A percentile compares a stretch with the other conserved stretches of the same genome.
Conservation (phyloP, 2,329 filamentous ascomycete genomes). For the Ophiostoma populinum region DNA sequence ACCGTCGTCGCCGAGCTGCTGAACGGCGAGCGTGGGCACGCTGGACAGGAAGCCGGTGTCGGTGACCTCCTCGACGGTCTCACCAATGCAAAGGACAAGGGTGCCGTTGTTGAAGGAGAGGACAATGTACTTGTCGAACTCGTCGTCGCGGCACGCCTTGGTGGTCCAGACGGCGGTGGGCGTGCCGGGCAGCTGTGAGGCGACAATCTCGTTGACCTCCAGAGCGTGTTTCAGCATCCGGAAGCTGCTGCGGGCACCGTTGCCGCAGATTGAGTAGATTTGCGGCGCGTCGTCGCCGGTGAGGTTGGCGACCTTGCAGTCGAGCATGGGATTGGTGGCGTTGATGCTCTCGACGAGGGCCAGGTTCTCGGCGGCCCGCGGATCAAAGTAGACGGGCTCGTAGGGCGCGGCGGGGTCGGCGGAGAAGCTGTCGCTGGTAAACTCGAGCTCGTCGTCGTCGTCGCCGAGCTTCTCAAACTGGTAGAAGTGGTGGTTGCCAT, state of each 20-base stretch:
- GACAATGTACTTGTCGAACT: slow-evolving; percentile 90
- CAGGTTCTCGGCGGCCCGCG: slow-evolving; percentile 63
- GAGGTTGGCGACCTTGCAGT: slow-evolving; percentile 81
- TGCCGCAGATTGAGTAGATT: slow-evolving; percentile 84
- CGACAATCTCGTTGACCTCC: slow-evolving; percentile 89
- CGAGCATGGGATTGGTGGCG: slow-evolving; percentile 79
- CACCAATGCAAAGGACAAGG: slow-evolving; percentile 82
- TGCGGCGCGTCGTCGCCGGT: slow-evolving; percentile 89
- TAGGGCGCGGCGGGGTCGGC: slow-evolving; percentile 56
- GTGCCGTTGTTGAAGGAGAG: slow-evolving; percentile 83
- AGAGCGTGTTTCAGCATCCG: slow-evolving; percentile 83
- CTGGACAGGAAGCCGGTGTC: slow-evolving; percentile 84
- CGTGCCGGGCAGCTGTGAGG: slow-evolving; percentile 76
- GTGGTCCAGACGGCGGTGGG: slow-evolving; percentile 91
- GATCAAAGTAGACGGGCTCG: slow-evolving; percentile 69
- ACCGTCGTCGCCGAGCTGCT: slow-evolving; percentile 84
- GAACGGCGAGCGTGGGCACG: slow-evolving; percentile 78
- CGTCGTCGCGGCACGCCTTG: slow-evolving; percentile 63
- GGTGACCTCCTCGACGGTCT: slow-evolving; percentile 89
- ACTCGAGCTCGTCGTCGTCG: slow-evolving; percentile 80
- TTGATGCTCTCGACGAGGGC: slow-evolving; percentile 71
- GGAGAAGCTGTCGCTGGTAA: slow-evolving; percentile 66
- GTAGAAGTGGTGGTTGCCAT: slow-evolving; percentile 86
- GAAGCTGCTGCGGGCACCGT: slow-evolving; percentile 77
- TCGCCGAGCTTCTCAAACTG: slow-evolving; percentile 96